Conservation (phyloP, 192 early-diverging fungal genomes). For the Piromyces sp. region DNA sequence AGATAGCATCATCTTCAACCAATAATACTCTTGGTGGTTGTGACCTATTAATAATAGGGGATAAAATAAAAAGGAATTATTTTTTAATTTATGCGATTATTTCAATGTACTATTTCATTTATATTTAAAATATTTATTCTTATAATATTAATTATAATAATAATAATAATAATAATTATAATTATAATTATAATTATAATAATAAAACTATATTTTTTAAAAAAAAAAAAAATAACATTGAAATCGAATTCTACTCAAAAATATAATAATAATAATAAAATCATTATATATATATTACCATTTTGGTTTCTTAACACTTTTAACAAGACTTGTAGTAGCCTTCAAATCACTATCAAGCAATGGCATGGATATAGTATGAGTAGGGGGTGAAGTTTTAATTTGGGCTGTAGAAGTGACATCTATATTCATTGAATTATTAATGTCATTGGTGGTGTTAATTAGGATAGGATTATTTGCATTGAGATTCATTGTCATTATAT, state of each 20-base stretch:
- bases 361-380: background rate
- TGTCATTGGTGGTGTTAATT: too few species aligned
- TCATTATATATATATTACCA: too few species aligned
- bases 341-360: background rate
- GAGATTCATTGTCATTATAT: too few species aligned
- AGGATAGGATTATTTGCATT: too few species aligned
- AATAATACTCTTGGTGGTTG: constrained; percentile 41
- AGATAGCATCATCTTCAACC: constrained; percentile 52
- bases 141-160: too few species aligned
- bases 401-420: background rate
- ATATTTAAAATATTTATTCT: background rate
- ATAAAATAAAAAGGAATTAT: too few species aligned
- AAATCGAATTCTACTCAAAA: background rate
- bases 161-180: too few species aligned
- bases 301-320: background rate
- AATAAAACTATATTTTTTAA: background rate
- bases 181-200: too few species aligned
- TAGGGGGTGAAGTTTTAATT: background rate
- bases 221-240: background rate
- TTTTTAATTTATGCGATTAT: background rate
- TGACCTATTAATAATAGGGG: constrained; percentile 14
- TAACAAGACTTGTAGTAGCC: background rate
- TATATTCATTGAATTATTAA: background rate
- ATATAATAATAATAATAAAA: too few species aligned
- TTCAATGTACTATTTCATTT: background rate